These are phyloP conservation scores for Entomortierella lignicola DNA, from an alignment of 192 early-diverging fungal genomes.

Conservation along the genomic window DNA sequence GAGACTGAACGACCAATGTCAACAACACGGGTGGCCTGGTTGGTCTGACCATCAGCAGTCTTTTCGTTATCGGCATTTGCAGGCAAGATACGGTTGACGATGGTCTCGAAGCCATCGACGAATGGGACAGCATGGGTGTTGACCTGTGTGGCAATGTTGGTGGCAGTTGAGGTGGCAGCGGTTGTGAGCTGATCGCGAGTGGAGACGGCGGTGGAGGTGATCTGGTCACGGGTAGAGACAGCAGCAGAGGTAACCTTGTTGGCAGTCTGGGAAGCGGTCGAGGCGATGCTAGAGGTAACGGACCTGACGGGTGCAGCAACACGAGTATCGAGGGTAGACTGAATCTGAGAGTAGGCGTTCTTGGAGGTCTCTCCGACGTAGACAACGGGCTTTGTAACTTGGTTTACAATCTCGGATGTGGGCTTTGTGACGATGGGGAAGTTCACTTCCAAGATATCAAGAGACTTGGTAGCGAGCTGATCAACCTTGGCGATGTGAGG, in stretches of 20 bases:
- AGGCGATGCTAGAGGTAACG: conserved; percentile 53
- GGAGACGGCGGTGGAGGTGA: conserved; percentile 18
- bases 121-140: conserved; percentile 32
- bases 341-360: conserved; percentile 65
- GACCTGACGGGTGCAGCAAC: conserved; percentile 70
- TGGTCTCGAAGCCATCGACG: conserved; percentile 39
- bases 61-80: conserved; percentile 25
- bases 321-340: conserved; percentile 55
- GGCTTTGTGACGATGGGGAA: conserved; percentile 73
- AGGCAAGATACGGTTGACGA: conserved; percentile 48
- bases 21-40: conserved; percentile 51
- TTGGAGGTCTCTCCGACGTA: conserved; percentile 56
- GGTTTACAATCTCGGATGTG: conserved; percentile 69
- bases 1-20: conserved; percentile 47
- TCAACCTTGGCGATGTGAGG: conserved; percentile 68
- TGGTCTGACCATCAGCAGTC: conserved; percentile 25
- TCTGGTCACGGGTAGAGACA: conserved; percentile 31
- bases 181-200: conserved; percentile 31
- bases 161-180: conserved; percentile 61
- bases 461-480: conserved; percentile 69
- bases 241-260: conserved; percentile 42
- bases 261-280: conserved; percentile 48
- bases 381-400: conserved; percentile 62
- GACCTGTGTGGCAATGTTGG: conserved; percentile 56
- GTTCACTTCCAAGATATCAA: conserved; percentile 68